Evolutionary conservation across 495 filamentous ascomycete genomes (phyloP).

Genomic region (Penicillium malachiteum): DNA sequence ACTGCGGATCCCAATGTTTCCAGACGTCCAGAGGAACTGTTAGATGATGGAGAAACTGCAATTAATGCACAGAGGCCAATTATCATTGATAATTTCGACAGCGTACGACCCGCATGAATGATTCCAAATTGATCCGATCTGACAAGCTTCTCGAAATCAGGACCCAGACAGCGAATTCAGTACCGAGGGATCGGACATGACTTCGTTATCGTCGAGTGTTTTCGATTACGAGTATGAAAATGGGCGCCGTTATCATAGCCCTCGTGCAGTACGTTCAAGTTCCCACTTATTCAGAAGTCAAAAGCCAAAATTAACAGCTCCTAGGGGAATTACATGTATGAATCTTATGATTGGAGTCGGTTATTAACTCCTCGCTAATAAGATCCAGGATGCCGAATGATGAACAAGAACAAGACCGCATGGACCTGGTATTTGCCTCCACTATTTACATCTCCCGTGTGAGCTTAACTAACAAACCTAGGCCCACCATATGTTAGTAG

Average conservation of each 20-base stretch:
- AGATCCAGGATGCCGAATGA: constrained; percentile 51
- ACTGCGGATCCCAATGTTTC: neutral
- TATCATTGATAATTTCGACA: neutral
- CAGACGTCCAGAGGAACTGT: neutral
- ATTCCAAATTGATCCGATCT: neutral
- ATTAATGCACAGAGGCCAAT: neutral
- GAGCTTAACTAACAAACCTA: neutral
- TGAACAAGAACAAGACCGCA: constrained; percentile 60
- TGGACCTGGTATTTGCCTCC: constrained; percentile 49
- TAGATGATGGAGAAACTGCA: neutral
- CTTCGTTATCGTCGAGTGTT: constrained; percentile 26
- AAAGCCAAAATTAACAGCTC: neutral
- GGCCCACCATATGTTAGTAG: neutral
- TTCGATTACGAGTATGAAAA: constrained; percentile 52
- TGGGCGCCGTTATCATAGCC: constrained; percentile 63
- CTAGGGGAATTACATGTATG: neutral
- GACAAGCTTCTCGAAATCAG: neutral
- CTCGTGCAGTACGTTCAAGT: constrained; percentile 46
- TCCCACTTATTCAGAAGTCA: neutral
- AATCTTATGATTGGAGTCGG: neutral
- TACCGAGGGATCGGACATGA: constrained; percentile 13
- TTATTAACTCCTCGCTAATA: neutral
- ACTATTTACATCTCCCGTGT: neutral
- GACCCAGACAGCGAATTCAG: constrained; percentile 5
- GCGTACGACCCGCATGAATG: neutral